A percentile compares a stretch with the other conserved stretches of the same genome.
Conservation (phyloP, 441 rosid species). For the Adansonia rubrostipa region DNA sequence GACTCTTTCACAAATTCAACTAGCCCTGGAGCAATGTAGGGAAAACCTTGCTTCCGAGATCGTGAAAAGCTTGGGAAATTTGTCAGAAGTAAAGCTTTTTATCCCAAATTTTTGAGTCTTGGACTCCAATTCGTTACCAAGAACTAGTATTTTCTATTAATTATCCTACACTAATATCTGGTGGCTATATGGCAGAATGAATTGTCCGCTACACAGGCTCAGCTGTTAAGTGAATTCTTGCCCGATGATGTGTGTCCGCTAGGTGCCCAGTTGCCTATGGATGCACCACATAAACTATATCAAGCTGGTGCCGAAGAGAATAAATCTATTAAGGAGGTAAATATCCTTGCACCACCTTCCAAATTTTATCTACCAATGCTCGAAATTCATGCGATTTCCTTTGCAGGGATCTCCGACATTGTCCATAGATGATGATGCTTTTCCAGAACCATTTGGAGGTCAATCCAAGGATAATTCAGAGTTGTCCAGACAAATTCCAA, state of each 20-base stretch:
- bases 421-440: slow-evolving; percentile 49
- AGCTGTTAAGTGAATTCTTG: slow-evolving; percentile 67
- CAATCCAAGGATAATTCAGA: slow-evolving; percentile 39
- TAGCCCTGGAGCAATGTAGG: slow-evolving; percentile 58
- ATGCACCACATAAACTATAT: slow-evolving; percentile 47
- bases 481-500: slow-evolving; percentile 31
- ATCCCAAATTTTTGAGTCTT: slow-evolving; percentile 24
- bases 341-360: slow-evolving; percentile 14
- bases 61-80: slow-evolving; percentile 63
- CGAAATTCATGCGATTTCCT: slow-evolving; percentile 19
- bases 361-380: slow-evolving; percentile 16
- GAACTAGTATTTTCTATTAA: background rate
- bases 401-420: slow-evolving; percentile 44
- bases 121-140: slow-evolving; percentile 8
- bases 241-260: slow-evolving; percentile 85
- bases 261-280: slow-evolving; percentile 64
- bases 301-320: slow-evolving; percentile 44
- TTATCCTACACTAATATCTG: slow-evolving; percentile 21
- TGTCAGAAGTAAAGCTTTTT: slow-evolving; percentile 59
- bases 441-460: slow-evolving; percentile 46
- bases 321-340: slow-evolving; percentile 42
- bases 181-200: slow-evolving; percentile 55
- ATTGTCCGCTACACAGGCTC: slow-evolving; percentile 50
- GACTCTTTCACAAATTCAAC: slow-evolving; percentile 61
- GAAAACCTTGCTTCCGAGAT: slow-evolving; percentile 74